Evolutionary conservation across 495 filamentous ascomycete species (phyloP).

Genomic region (Hyaloscypha finlandica): DNA sequence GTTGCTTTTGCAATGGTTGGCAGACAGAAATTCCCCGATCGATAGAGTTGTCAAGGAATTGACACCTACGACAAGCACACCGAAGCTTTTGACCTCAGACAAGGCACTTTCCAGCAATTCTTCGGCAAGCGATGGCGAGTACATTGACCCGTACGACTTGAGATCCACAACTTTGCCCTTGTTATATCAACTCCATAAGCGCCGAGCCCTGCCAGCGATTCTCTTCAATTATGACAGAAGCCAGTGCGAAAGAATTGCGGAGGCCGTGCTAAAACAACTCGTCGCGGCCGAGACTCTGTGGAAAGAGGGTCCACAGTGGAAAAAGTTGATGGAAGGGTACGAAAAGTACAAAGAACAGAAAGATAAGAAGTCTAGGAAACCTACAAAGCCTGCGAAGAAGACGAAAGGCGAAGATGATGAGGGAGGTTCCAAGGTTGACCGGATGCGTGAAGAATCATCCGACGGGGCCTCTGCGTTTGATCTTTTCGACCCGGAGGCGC

Average conservation of each 20-base stretch:
- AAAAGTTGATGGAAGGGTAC: constrained; percentile 55
- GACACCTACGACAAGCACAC: not conserved
- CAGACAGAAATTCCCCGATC: constrained; percentile 60
- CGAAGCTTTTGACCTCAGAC: not conserved
- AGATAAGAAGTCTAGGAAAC: constrained; percentile 38
- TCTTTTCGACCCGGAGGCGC: constrained; percentile 64
- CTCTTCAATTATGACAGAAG: constrained; percentile 75
- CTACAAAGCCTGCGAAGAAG: constrained; percentile 35
- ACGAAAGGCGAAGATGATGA: constrained; percentile 46
- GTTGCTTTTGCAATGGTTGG: constrained; percentile 61
- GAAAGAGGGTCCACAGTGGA: constrained; percentile 62
- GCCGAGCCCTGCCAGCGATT: constrained; percentile 69
- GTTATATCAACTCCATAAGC: constrained; percentile 59
- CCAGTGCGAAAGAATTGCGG: constrained; percentile 59
- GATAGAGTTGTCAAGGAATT: constrained; percentile 51
- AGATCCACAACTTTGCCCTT: constrained; percentile 57
- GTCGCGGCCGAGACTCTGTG: constrained; percentile 53
- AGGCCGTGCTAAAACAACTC: constrained; percentile 49
- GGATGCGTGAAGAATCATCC: constrained; percentile 51
- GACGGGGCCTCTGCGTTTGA: constrained; percentile 56
- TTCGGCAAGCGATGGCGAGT: constrained; percentile 21
- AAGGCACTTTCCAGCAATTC: constrained; percentile 11
- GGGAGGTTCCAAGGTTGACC: constrained; percentile 52
- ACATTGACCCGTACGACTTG: constrained; percentile 32
- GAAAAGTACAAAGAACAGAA: constrained; percentile 52